Conservation (phyloP, 176 grass and related monocot species). For the Microstegium vimineum region DNA sequence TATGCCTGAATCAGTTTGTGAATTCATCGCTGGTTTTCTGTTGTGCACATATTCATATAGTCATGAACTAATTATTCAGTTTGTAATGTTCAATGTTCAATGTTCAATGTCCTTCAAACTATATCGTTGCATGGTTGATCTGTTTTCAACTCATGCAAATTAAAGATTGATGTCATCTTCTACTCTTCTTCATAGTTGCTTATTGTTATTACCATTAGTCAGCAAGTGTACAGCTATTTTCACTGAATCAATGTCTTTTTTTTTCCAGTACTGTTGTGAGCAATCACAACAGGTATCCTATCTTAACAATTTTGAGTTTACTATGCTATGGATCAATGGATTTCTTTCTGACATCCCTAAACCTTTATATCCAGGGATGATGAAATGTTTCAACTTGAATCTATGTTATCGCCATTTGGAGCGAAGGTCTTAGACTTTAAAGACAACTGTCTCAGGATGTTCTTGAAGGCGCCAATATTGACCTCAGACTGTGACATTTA, state of each 20-base stretch:
- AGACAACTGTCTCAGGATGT: conserved; percentile 57
- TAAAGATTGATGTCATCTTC: neutral
- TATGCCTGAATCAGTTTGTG: neutral
- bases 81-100: neutral
- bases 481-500: conserved; percentile 43
- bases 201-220: neutral
- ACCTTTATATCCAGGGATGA: conserved; percentile 45
- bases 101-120: neutral
- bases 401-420: conserved; percentile 47
- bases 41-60: neutral
- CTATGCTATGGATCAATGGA: neutral
- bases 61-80: conserved; percentile 3
- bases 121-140: neutral
- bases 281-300: neutral
- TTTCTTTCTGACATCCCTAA: conserved; percentile 26
- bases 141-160: neutral
- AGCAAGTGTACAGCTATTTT: neutral
- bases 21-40: neutral
- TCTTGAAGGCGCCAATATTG: conserved; percentile 40
- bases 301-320: conserved; percentile 13
- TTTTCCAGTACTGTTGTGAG: neutral
- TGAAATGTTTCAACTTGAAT: conserved; percentile 41
- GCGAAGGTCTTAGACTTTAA: conserved; percentile 61
- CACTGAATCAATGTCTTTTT: neutral
- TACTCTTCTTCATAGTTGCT: neutral